Evolutionary conservation across 2,329 filamentous ascomycete species (phyloP), one percentile per base, ranked within the genome.

Genomic region (Teratosphaeria destructans): DNA sequence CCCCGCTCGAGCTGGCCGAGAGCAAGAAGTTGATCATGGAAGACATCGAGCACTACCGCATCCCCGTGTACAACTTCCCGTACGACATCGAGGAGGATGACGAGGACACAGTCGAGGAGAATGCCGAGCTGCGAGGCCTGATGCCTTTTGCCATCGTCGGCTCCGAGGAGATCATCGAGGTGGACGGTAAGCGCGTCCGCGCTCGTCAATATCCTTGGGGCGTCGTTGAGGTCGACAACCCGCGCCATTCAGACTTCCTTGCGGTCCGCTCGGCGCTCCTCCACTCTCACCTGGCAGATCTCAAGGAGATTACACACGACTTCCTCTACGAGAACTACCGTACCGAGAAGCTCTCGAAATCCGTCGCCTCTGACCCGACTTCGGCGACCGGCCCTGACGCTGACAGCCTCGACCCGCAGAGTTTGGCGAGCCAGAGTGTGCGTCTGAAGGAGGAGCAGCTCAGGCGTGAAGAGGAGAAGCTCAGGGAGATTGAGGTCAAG

Each of bases 21-120:
- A 97, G 93, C 68, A 99, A 99, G 86, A 99, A 97, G 83, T 85
- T 99, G 63, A 92, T 99, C 73, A 99, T 99, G 94, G 94, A 99
- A 81, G 94, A 99, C 75, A 99, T 99, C 69, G 94, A 99, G 79
- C 94, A 99, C 79, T 99, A 99, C 82, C 89, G 94, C 74, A 99
- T 99, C 69, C 94, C 94, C 54, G 93, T 99, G 66, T 99, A 99
- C 85, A 99, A 99, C 84, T 99, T 99, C 82, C 94, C 94, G 56
- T 99, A 99, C 80, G 94, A 99, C 70, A 95, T 99, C 63, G 94
- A 99, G 78, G 94, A 99, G 81, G 94, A 99, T 70, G 94, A 99
- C 67, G 94, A 99, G 79, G 94, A 99, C 73, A 99, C 94, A 0
- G 93, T 99, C 23, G 94, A 99, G 79, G 94, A 99, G 80, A 99